phyloP scores from a whole-genome alignment of 441 rosid genomes.

The Erysimum cheiri region DNA sequence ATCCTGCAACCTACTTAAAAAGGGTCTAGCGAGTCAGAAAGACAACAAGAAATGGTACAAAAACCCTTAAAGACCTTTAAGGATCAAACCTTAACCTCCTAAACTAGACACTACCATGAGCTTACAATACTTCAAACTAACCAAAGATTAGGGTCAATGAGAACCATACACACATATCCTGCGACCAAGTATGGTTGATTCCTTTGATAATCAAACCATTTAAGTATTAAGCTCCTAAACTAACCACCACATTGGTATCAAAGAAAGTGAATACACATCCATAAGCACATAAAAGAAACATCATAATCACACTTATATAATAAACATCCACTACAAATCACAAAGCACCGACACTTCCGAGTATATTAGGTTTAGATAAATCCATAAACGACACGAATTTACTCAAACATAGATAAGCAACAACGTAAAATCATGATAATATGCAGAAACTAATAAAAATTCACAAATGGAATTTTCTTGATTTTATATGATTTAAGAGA shows the following conservation, averaged over 20 bases:
- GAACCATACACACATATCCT: not conserved
- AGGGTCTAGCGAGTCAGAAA: not conserved
- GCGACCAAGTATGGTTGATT: not conserved
- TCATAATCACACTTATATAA: constrained; percentile 13
- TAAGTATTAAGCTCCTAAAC: no score
- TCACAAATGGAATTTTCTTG: constrained; percentile 8
- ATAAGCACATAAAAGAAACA: not conserved
- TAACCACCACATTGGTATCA: not conserved
- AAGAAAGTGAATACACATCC: not conserved
- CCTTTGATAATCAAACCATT: no score
- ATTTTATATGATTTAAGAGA: no score
- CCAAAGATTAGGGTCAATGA: not conserved
- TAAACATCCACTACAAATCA: constrained; percentile 29
- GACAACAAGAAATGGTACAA: not conserved
- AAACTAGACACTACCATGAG: not conserved
- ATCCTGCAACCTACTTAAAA: not conserved
- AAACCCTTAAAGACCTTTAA: not conserved
- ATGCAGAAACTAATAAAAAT: constrained; percentile 26
- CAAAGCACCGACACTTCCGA: constrained; percentile 24
- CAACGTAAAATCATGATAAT: constrained; percentile 1
- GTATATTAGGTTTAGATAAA: constrained; percentile 33
- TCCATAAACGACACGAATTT: constrained; percentile 3
- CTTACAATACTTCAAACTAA: not conserved
- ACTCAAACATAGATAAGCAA: constrained; percentile 4
- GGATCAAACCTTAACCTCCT: not conserved